phyloP scores from a whole-genome alignment of 768 basidiomycete genomes.

The Rhizopogon sp. region DNA sequence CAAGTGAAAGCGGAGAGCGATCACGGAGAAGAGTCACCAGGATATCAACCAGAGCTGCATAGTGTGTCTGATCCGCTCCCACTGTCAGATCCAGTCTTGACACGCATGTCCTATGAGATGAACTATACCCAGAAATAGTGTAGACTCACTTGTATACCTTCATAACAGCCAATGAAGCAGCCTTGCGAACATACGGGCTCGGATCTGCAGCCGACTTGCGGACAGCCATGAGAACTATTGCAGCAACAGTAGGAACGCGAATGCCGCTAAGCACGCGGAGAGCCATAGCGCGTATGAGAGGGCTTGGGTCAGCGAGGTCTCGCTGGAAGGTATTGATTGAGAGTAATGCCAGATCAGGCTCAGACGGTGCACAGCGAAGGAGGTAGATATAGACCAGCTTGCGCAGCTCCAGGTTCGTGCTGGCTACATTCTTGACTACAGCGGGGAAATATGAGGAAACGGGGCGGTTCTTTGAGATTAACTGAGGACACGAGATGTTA shows the following conservation, averaged over 20 bases:
- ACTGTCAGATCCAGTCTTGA: conserved; percentile 47
- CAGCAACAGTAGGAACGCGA: conserved; percentile 82
- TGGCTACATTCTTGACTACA: conserved; percentile 96
- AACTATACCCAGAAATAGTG: conserved; percentile 6
- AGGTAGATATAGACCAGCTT: conserved; percentile 99
- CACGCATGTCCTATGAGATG: neutral
- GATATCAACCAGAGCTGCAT: conserved; percentile 64
- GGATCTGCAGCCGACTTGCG: conserved; percentile 89
- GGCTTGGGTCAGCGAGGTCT: conserved; percentile 88
- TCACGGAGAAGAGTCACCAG: conserved; percentile 64
- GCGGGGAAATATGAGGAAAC: conserved; percentile 93
- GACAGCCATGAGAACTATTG: conserved; percentile 81
- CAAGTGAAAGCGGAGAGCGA: conserved; percentile 82
- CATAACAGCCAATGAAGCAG: conserved; percentile 84
- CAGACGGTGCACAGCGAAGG: conserved; percentile 85
- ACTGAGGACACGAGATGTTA: conserved; percentile 36
- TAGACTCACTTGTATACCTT: conserved; percentile 71
- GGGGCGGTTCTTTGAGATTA: conserved; percentile 89
- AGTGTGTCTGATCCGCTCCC: conserved; percentile 46
- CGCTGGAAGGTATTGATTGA: conserved; percentile 99
- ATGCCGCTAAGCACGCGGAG: conserved; percentile 90
- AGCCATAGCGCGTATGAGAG: conserved; percentile 95
- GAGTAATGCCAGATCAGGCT: conserved; percentile 91
- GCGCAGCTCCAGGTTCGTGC: conserved; percentile 86
- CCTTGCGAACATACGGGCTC: conserved; percentile 93